Evolutionary conservation across 1,139 yeast genomes (phyloP).

Genomic region (Magnusiomyces tetraspermus): DNA sequence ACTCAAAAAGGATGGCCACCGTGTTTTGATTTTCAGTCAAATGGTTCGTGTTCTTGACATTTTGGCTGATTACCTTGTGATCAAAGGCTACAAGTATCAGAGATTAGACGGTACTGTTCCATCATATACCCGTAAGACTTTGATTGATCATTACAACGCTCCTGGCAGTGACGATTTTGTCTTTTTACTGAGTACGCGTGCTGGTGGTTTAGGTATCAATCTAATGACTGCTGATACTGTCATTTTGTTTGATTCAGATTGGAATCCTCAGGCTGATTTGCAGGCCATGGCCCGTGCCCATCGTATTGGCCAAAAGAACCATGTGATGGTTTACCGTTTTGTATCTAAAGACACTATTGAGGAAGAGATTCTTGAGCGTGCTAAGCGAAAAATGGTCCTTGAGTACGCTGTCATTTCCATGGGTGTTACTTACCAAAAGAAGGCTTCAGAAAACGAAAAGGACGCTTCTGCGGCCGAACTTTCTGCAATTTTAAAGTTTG

Average conservation of each 20-base stretch:
- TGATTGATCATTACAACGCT: conserved; percentile 94
- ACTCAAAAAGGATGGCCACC: conserved; percentile 84
- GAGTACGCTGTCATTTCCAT: conserved; percentile 95
- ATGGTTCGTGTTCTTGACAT: conserved; percentile 97
- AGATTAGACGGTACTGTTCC: conserved; percentile 96
- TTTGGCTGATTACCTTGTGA: conserved; percentile 81
- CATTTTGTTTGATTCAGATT: conserved; percentile 92
- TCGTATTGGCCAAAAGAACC: conserved; percentile 96
- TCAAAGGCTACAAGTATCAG: conserved; percentile 86
- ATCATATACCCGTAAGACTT: conserved; percentile 82
- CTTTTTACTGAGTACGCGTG: conserved; percentile 85
- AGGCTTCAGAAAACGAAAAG: conserved; percentile 47
- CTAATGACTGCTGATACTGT: conserved; percentile 99
- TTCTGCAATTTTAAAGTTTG: conserved; percentile 89
- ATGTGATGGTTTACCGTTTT: conserved; percentile 92
- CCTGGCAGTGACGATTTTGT: conserved; percentile 90
- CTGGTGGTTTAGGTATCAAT: conserved; percentile 97
- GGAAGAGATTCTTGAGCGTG: conserved; percentile 93
- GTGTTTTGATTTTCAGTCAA: conserved; percentile 89
- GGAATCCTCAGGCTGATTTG: conserved; percentile 98
- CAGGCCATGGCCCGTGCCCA: conserved; percentile 99
- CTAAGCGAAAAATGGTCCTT: conserved; percentile 93
- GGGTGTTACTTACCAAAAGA: conserved; percentile 76
- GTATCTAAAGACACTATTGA: conserved; percentile 96
- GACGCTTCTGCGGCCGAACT: conserved; percentile 71